Percentiles rank a stretch among this genome's conserved stretches.
These are phyloP conservation scores for Candida sonorensis DNA, from an alignment of 805 yeast genomes.

Conservation along the genomic window DNA sequence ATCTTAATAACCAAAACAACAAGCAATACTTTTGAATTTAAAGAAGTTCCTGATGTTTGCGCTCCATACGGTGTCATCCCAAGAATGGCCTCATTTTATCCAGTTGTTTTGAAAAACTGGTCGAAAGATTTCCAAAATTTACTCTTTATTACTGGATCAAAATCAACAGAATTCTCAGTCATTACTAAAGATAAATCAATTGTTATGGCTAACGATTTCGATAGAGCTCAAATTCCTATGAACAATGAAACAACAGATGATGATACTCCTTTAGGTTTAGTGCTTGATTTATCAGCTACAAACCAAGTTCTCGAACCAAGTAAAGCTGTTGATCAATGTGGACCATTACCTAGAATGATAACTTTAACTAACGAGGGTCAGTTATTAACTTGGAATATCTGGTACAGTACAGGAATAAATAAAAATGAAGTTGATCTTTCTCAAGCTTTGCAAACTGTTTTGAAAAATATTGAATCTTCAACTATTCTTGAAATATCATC, in stretches of 20 bases:
- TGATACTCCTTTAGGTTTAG: constrained; percentile 64
- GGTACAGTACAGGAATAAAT: constrained; percentile 47
- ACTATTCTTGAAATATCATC: too few relatives aligned
- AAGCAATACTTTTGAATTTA: constrained; percentile 11
- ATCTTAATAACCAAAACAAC: constrained; percentile 6
- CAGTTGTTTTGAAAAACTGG: constrained; percentile 35
- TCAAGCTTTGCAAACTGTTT: constrained; percentile 1
- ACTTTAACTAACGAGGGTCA: constrained; percentile 57
- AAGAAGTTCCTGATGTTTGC: constrained; percentile 26
- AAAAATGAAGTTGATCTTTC: constrained; percentile 20
- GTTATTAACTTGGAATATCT: constrained; percentile 58
- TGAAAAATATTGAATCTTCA: not conserved
- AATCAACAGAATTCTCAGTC: constrained; percentile 57
- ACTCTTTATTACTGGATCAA: constrained; percentile 49
- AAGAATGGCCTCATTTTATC: constrained; percentile 42
- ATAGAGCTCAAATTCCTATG: constrained; percentile 69
- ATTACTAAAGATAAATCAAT: constrained; percentile 32
- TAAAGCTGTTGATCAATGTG: constrained; percentile 48
- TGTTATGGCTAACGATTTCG: constrained; percentile 57
- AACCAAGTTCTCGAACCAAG: constrained; percentile 46
- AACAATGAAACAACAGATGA: constrained; percentile 60
- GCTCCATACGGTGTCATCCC: constrained; percentile 42
- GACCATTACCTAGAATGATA: constrained; percentile 61
- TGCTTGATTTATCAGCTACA: constrained; percentile 47
- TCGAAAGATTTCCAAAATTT: constrained; percentile 26